Evolutionary conservation across 768 basidiomycete genomes (phyloP), one percentile per base, ranked within the genome.

Genomic region (Russula emetica): DNA sequence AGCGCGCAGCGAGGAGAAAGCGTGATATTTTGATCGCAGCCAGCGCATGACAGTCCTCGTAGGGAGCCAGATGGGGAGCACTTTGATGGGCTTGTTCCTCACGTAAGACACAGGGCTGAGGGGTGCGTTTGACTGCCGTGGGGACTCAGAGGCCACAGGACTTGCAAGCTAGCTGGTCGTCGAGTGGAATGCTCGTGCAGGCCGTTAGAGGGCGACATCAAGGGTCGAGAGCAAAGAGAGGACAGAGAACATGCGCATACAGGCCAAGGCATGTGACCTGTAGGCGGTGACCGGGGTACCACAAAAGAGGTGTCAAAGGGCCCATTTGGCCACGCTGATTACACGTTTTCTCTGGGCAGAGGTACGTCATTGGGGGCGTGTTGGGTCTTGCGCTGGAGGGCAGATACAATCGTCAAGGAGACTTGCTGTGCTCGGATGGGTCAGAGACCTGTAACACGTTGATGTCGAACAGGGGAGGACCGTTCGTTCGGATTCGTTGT

Each of bases 371-470:
- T n/a, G 42, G 32, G 52, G 2, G 60, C 1, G 52, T 26, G 14
- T 24, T 28, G 26, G 6, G 52, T 20, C 26, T 34, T 11, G 40
- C 22, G 38, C 32, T 47, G 8, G 3, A 36, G 11, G 40, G 4
- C 7, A 50, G 45, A 58, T 53, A n/a, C 9, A 45, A 59, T 63
- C 58, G 26, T 32, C 63, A 63, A 59, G 63, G 63, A 55, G 57
- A 63, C 63, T 57, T 24, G 64, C 64, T 61, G 60, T 65, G 64
- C 59, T 60, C 47, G 59, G 63, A 42, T 22, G 62, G 57, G 52
- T 45, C 57, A 56, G 58, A 64, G 30, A 53, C 45, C 26, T 45
- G 18, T 13, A 55, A 60, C 58, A 60, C 58, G 63, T 40, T 59
- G n/a, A 45, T n/a, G 45, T 47, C 10, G 45, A 13, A 47, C 11